A percentile compares a stretch with the other conserved stretches of the same genome.
phyloP scores from a whole-genome alignment of 23 red algal species.

The Gracilaria domingensis region DNA sequence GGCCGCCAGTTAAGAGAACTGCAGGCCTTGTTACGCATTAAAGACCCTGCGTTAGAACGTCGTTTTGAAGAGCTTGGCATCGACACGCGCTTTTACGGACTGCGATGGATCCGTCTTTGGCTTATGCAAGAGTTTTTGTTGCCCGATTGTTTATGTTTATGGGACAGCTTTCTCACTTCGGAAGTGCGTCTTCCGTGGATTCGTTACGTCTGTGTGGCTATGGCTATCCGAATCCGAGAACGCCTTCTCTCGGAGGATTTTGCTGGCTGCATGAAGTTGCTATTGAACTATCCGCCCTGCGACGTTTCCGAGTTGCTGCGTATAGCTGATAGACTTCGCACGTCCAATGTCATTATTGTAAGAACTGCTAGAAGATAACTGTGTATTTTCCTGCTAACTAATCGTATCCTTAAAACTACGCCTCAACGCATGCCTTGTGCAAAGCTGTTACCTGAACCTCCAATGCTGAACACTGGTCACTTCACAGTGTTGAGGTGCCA shows the following conservation, averaged over 20 bases:
- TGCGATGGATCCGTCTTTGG: slow-evolving; percentile 84
- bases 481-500: too few species aligned
- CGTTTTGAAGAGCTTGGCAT: slow-evolving; percentile 72
- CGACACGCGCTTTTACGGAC: slow-evolving; percentile 74
- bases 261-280: slow-evolving; percentile 71
- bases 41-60: slow-evolving; percentile 60
- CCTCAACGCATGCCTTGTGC: background rate
- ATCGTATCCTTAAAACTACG: background rate
- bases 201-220: slow-evolving; percentile 72
- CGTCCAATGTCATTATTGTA: slow-evolving; percentile 76
- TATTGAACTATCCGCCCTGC: slow-evolving; percentile 72
- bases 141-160: slow-evolving; percentile 59
- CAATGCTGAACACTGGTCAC: background rate
- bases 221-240: slow-evolving; percentile 57
- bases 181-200: slow-evolving; percentile 73
- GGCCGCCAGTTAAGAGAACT: slow-evolving; percentile 58
- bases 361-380: slow-evolving; percentile 58
- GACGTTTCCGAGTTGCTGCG: slow-evolving; percentile 66
- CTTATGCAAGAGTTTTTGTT: slow-evolving; percentile 79
- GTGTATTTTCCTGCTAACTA: background rate
- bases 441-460: background rate
- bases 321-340: slow-evolving; percentile 66
- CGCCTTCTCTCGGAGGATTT: slow-evolving; percentile 63
- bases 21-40: slow-evolving; percentile 52
- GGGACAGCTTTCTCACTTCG: slow-evolving; percentile 81